These are phyloP conservation scores for Hypoxylon cercidicola DNA, from an alignment of 495 filamentous ascomycete species.

Conservation along the genomic window DNA sequence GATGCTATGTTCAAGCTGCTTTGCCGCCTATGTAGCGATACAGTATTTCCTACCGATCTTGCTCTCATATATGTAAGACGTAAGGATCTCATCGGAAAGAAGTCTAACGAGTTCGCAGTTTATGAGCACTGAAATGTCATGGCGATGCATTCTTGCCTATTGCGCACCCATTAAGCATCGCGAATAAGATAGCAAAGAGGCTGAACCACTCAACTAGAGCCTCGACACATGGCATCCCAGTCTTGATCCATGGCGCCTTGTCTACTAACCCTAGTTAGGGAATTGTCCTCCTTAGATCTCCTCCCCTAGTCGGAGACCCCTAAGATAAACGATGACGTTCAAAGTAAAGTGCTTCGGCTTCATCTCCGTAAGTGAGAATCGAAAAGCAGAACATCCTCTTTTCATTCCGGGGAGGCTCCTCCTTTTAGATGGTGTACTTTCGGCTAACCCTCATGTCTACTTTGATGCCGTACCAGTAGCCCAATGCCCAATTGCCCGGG, in stretches of 20 bases:
- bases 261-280: slow-evolving; percentile 10
- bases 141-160: background rate
- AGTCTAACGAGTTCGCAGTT: slow-evolving; percentile 7
- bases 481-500: slow-evolving; percentile 16
- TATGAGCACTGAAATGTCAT: background rate
- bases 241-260: slow-evolving; percentile 23
- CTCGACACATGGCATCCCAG: slow-evolving; percentile 35
- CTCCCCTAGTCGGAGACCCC: slow-evolving; percentile 22
- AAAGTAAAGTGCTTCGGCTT: slow-evolving; percentile 23
- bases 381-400: slow-evolving; percentile 3
- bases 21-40: slow-evolving; percentile 7
- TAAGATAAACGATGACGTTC: slow-evolving; percentile 32
- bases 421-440: slow-evolving; percentile 7
- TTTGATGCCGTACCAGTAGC: slow-evolving; percentile 15
- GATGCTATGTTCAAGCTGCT: background rate
- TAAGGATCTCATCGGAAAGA: slow-evolving; percentile 8
- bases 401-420: slow-evolving; percentile 4
- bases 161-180: slow-evolving; percentile 8
- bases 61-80: background rate
- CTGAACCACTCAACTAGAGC: slow-evolving; percentile 39
- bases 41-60: slow-evolving; percentile 10
- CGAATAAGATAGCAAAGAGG: slow-evolving; percentile 24
- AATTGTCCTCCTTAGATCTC: slow-evolving; percentile 25
- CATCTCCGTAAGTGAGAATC: slow-evolving; percentile 25
- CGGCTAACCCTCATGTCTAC: slow-evolving; percentile 5